Evolutionary conservation across 2,329 filamentous ascomycete genomes (phyloP), one percentile per base, ranked within the genome.

Genomic region (Beauveria asiatica): DNA sequence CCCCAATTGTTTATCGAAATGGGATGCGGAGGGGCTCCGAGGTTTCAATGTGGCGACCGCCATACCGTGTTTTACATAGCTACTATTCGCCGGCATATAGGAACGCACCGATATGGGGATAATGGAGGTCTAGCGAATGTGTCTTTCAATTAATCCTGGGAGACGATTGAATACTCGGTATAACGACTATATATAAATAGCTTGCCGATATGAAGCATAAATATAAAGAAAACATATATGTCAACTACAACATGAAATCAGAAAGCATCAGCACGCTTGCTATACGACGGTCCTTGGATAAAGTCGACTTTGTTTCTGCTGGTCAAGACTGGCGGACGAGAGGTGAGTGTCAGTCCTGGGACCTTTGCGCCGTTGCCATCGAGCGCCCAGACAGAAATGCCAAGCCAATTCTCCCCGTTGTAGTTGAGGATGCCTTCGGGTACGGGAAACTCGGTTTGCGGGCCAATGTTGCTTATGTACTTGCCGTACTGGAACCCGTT

Each of bases 401-500:
- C 87, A 6, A 92, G 67, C 71, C 82, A 88, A 65, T 93, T 93
- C 37, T 77, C 79, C 0, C 88, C 88, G 5, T 78, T 76, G 70
- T 91, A 88, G 68, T 92, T 81, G 55, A 90, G 74, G 23, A 92
- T 78, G 23, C 88, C 87, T 73, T 90, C 82, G 0, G 89, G 88
- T 0, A 92, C 88, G 1, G 87, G 87, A 68, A 86, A 92, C 2
- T 71, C 76, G 0, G 79, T 83, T 73, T 93, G 88, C 1, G 89
- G 89, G 0, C 89, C 89, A n/a, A 92, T 78, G 64, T 91, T 87
- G 67, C 83, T 85, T n/a, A 83, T 71, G 57, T 76, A 78, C 61
- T 76, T 74, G 7, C 78, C 78, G 62, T 85, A 91, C 70, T 92
- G 88, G 71, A 85, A 92, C 1, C 89, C 89, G 66, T 92, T 92